phyloP scores from a whole-genome alignment of 2,329 filamentous ascomycete species.

The Didymella sp. region DNA sequence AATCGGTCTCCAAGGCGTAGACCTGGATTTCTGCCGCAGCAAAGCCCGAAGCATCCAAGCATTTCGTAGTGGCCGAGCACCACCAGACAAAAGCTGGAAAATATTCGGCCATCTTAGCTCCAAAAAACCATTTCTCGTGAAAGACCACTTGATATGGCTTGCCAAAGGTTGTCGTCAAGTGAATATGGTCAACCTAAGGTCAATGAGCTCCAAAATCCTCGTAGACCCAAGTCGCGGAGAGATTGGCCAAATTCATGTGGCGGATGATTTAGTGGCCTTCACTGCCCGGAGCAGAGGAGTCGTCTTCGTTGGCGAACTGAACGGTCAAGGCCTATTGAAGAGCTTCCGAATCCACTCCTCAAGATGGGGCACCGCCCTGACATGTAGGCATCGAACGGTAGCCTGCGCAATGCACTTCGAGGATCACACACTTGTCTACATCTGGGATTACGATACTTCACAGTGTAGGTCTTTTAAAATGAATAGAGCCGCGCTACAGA shows the following conservation, averaged over 20 bases:
- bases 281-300: constrained; percentile 14
- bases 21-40: constrained; percentile 24
- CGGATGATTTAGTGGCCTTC: constrained; percentile 37
- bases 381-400: constrained; percentile 32
- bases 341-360: constrained; percentile 31
- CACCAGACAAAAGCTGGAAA: constrained; percentile 12
- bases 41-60: constrained; percentile 37
- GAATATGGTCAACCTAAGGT: constrained; percentile 33
- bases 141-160: constrained; percentile 31
- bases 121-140: constrained; percentile 13
- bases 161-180: constrained; percentile 15
- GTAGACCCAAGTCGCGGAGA: constrained; percentile 32
- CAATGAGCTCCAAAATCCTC: constrained; percentile 21
- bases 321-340: constrained; percentile 17
- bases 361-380: constrained; percentile 10
- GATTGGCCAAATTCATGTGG: constrained; percentile 25
- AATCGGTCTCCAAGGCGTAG: constrained; percentile 18
- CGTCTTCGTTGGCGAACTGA: constrained; percentile 31
- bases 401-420: constrained; percentile 26
- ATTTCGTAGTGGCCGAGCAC: constrained; percentile 29
- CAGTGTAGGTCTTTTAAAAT: constrained; percentile 33
- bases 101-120: not conserved
- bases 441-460: constrained; percentile 40
- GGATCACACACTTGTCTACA: constrained; percentile 26
- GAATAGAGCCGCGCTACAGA: constrained; percentile 1